Evolutionary conservation across 805 yeast species (phyloP).

Genomic region (Saccharomycopsis oosterbeekiorum): DNA sequence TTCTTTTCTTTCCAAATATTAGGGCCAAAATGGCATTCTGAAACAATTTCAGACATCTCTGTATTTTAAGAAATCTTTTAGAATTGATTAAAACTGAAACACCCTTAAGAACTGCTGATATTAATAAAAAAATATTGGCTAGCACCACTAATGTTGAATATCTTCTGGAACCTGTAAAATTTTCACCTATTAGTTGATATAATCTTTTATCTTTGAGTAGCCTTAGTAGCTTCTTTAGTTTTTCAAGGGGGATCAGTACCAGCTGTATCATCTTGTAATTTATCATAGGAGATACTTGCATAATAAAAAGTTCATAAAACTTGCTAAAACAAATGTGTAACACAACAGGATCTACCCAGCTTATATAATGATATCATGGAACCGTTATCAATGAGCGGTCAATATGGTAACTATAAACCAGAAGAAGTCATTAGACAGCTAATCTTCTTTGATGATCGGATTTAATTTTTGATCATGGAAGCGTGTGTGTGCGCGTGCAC

Average conservation of each 20-base stretch:
- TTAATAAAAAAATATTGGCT: slow-evolving; percentile 10
- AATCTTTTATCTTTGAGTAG: slow-evolving; percentile 7
- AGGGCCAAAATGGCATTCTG: slow-evolving; percentile 1
- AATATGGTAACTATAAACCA: background rate
- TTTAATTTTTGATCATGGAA: background rate
- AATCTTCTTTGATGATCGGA: background rate
- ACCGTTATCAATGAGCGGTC: background rate
- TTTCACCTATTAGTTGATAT: slow-evolving; percentile 2
- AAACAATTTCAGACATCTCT: slow-evolving; percentile 2
- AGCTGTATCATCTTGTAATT: background rate
- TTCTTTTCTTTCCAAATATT: background rate
- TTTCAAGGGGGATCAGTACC: background rate
- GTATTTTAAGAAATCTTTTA: slow-evolving; percentile 1
- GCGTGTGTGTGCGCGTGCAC: background rate
- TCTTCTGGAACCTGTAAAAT: slow-evolving; percentile 12
- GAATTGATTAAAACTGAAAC: slow-evolving; percentile 4
- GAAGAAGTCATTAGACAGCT: background rate
- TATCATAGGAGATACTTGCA: background rate
- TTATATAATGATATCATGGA: background rate
- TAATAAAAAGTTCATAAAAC: background rate
- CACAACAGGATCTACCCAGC: no score
- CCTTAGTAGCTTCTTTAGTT: background rate
- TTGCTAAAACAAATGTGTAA: background rate
- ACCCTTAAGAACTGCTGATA: slow-evolving; percentile 11
- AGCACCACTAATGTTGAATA: slow-evolving; percentile 13